Conservation (phyloP, 2,329 filamentous ascomycete genomes). For the Cladosporium sp. region DNA sequence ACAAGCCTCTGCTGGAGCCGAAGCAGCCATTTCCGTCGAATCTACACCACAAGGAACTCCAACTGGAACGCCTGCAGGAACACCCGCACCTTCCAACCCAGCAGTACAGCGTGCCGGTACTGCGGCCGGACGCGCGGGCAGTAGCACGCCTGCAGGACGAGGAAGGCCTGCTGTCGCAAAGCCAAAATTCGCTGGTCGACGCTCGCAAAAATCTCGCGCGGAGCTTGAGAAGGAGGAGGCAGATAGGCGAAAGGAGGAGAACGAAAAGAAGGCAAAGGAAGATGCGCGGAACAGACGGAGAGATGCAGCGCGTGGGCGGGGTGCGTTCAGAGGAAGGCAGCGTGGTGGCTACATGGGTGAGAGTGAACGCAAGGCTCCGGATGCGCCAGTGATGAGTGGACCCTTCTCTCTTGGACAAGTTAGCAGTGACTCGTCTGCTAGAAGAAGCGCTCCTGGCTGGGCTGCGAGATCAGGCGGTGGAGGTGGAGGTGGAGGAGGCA, state of each 20-base stretch:
- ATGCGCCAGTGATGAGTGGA: conserved; percentile 33
- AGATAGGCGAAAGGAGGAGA: conserved; percentile 36
- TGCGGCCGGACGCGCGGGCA: not conserved
- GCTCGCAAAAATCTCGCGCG: conserved; percentile 43
- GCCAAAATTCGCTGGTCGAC: conserved; percentile 41
- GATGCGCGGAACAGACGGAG: conserved; percentile 23
- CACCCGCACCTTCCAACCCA: conserved; percentile 1
- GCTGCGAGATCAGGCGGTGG: conserved; percentile 15
- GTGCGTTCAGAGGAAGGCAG: conserved; percentile 27
- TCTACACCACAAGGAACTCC: conserved; percentile 8
- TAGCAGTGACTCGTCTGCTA: conserved; percentile 17
- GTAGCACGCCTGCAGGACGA: conserved; percentile 9
- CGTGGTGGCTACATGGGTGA: conserved; percentile 43
- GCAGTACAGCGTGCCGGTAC: not conserved
- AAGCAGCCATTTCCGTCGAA: conserved; percentile 5
- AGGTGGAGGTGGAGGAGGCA: conserved; percentile 12
- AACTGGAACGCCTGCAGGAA: conserved; percentile 10
- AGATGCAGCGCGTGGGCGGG: conserved; percentile 25
- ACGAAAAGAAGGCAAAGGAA: conserved; percentile 30
- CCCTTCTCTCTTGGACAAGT: conserved; percentile 38
- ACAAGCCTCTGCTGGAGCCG: conserved; percentile 6
- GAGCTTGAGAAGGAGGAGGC: conserved; percentile 38
- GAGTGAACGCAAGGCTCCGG: conserved; percentile 21
- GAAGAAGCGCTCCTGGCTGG: conserved; percentile 12
- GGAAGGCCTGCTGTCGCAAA: conserved; percentile 23